A percentile compares a stretch with the other conserved stretches of the same genome.
Evolutionary conservation across 148 eudicot genomes (phyloP).

Genomic region (Camellia japonica): DNA sequence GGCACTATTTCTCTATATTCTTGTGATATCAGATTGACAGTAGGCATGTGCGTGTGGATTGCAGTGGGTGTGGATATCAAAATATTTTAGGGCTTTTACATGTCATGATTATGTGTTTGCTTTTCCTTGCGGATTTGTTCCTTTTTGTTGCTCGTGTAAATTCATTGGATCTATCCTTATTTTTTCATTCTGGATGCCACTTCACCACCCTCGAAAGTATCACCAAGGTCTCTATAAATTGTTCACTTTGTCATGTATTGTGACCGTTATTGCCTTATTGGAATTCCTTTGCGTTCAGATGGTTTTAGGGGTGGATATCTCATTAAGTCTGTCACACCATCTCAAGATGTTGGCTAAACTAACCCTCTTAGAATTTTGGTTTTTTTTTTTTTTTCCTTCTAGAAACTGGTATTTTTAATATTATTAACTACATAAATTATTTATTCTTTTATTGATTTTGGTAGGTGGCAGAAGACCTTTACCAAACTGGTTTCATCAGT

Average conservation of each 20-base stretch:
- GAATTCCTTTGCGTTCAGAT: background rate
- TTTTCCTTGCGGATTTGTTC: background rate
- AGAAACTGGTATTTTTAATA: background rate
- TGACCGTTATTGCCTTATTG: background rate
- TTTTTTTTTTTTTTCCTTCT: background rate
- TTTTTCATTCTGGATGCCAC: background rate
- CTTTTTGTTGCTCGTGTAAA: background rate
- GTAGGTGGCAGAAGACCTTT: constrained; percentile 95
- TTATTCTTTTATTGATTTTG: background rate
- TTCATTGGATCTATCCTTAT: background rate
- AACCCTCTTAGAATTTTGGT: background rate
- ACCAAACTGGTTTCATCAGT: constrained; percentile 95
- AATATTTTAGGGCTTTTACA: background rate
- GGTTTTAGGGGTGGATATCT: background rate
- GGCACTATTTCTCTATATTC: background rate
- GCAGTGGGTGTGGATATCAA: background rate
- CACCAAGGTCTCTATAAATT: background rate
- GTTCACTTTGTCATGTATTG: background rate
- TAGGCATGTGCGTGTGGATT: background rate
- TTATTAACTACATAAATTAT: background rate
- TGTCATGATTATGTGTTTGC: background rate
- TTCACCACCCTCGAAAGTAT: background rate
- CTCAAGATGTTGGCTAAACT: background rate
- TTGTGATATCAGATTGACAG: background rate
- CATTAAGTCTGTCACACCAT: background rate